Evolutionary conservation across 78 protist genomes (phyloP), one percentile per base, ranked within the genome.

Genomic region (Dictyostelium brefeldianum): DNA sequence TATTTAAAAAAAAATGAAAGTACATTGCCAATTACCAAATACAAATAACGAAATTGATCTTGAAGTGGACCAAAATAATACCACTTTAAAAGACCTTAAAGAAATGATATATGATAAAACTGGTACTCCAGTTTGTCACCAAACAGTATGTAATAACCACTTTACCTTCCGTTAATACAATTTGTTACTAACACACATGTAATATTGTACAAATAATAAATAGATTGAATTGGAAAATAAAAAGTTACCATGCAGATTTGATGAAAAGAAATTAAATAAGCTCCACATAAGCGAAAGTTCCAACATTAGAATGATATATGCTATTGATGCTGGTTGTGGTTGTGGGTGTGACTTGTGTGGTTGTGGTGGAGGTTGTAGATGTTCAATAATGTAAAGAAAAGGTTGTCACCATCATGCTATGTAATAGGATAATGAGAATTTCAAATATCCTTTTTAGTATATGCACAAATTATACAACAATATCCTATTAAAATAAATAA

Each of bases 261-360:
- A 67, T 5, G 29, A 67, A 67, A 67, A 29, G 75, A 67, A 31
- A 67, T 17, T 67, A 59, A 22, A 25, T 0, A 59, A 59, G 2
- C 25, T 59, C 10, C n/a, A 22, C 5, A 29, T 59, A n/a, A 22
- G 29, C 1, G 31, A 59, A 8, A 2, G 5, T 5, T 59, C 69
- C 25, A 17, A 59, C 5, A 59, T 59, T 22, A 71, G 53, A 75
- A 48, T 75, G 64, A 48, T 75, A 8, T 75, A 75, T 75, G 64
- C 9, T 9, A n/a, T 75, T 17, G 81, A 43, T 5, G 81, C 64
- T 48, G 81, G 81, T 25, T 75, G 81, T 48, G 81, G 69, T n/a
- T 25, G 69, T 6, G 69, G 69, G 0, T 59, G 69, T 22, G 69
- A 59, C 8, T 0, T 59, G 2, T 59, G 69, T 59, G 69, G 43